A percentile compares a stretch with the other conserved stretches of the same genome.
These are phyloP conservation scores for Saraca asoca DNA, from an alignment of 331 rosid species.

Conservation along the genomic window DNA sequence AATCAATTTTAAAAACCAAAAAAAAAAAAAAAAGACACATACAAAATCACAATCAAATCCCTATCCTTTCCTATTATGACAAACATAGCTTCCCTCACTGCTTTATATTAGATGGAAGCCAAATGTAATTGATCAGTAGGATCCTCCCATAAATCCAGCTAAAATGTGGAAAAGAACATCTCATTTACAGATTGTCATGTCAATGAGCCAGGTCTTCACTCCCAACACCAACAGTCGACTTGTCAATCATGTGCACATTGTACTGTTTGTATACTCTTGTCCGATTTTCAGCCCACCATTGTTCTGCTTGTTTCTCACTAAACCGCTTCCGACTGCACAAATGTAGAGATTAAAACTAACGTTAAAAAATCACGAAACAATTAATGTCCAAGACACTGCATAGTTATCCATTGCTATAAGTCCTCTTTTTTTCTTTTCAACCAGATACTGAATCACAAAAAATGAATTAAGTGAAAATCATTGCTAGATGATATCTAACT, in stretches of 20 bases:
- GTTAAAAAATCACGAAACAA: too few species aligned
- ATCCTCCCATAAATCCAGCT: conserved; percentile 55
- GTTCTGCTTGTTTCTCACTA: conserved; percentile 93
- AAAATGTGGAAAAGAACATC: conserved; percentile 48
- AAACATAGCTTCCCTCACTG: conserved; percentile 53
- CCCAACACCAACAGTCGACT: conserved; percentile 81
- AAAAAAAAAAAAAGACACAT: conserved; percentile 26
- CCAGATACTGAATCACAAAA: conserved; percentile 14
- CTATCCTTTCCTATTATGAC: conserved; percentile 63
- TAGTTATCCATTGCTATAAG: too few species aligned
- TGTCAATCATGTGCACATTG: conserved; percentile 79
- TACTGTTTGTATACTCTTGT: conserved; percentile 80
- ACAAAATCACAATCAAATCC: conserved; percentile 71
- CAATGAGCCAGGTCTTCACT: conserved; percentile 84
- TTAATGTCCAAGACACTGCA: too few species aligned
- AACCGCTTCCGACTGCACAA: conserved; percentile 90
- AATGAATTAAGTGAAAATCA: conserved; percentile 10
- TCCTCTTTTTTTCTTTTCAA: background rate
- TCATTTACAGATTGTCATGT: conserved; percentile 69
- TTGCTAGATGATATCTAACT: background rate
- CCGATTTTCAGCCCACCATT: conserved; percentile 97
- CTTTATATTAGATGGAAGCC: conserved; percentile 60
- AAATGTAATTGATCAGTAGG: conserved; percentile 49
- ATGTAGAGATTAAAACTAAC: conserved; percentile 6
- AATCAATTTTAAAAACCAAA: conserved; percentile 41